Evolutionary conservation across 148 eudicot species (phyloP).

Genomic region (Cornus florida): DNA sequence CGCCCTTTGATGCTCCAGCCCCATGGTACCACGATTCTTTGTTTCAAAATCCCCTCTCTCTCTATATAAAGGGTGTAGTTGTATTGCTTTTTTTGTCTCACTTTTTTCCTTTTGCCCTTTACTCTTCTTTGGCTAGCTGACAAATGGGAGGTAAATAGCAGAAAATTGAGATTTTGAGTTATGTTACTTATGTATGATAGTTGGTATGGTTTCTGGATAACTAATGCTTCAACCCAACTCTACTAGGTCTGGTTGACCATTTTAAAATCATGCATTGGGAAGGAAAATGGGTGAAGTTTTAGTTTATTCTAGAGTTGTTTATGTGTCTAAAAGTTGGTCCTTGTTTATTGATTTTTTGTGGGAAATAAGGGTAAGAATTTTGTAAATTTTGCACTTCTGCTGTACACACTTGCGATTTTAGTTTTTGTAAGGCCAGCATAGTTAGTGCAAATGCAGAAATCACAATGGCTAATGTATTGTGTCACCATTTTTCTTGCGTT

Average conservation of each 20-base stretch:
- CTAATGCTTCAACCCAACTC: neutral
- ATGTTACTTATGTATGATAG: too few relatives aligned
- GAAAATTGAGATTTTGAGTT: neutral
- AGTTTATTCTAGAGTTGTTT: neutral
- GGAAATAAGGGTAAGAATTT: neutral
- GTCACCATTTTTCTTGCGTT: neutral
- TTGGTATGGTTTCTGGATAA: neutral
- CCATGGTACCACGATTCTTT: constrained; percentile 47
- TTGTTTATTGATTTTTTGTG: too few relatives aligned
- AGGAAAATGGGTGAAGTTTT: neutral
- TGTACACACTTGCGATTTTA: neutral
- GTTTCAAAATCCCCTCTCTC: neutral
- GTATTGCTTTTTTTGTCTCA: neutral
- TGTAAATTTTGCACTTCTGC: neutral
- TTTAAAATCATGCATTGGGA: neutral
- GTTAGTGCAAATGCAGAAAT: neutral
- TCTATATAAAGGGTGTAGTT: neutral
- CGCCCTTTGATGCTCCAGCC: constrained; percentile 27
- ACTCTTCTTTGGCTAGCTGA: neutral
- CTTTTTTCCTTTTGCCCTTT: neutral
- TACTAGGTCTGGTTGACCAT: neutral
- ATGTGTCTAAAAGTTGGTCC: neutral
- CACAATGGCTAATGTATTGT: neutral
- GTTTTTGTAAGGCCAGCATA: neutral
- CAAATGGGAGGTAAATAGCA: neutral